These are phyloP conservation scores for Solanum etuberosum DNA, from an alignment of 257 asterid species.

Conservation along the genomic window DNA sequence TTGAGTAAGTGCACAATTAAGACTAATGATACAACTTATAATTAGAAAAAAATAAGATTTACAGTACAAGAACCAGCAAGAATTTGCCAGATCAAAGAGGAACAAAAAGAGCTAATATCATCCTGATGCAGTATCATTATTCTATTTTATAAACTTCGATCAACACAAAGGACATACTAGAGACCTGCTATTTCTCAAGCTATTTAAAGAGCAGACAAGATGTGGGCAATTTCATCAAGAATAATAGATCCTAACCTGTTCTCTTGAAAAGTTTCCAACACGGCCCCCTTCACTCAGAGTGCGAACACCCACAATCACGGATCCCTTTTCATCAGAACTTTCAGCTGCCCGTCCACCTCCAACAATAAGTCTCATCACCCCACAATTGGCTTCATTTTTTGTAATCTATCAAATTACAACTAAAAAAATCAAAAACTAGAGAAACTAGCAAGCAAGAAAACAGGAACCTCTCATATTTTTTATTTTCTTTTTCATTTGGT, in stretches of 20 bases:
- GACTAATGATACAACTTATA: neutral
- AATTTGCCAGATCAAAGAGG: neutral
- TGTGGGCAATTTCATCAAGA: neutral
- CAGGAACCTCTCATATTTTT: neutral
- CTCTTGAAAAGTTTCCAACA: slow-evolving; percentile 88
- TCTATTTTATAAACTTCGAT: neutral
- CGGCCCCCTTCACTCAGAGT: slow-evolving; percentile 99
- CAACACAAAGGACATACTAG: neutral
- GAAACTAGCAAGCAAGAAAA: slow-evolving; percentile 3
- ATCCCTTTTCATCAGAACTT: slow-evolving; percentile 66
- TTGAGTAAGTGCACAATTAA: neutral
- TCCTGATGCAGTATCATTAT: neutral
- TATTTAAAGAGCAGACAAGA: neutral
- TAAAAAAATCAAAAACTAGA: slow-evolving; percentile 3
- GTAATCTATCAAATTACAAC: slow-evolving; percentile 44
- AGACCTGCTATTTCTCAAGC: neutral
- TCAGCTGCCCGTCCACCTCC: slow-evolving; percentile 99
- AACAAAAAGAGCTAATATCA: neutral
- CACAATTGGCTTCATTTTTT: slow-evolving; percentile 80
- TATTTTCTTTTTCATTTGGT: neutral
- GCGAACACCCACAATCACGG: slow-evolving; percentile 96
- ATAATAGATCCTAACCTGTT: slow-evolving; percentile 52
- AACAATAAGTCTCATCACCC: slow-evolving; percentile 98
- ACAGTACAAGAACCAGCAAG: neutral
- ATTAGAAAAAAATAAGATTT: neutral